Conservation (phyloP, 108 stramenopile genomes). For the Fistulifera pelliculosa region DNA sequence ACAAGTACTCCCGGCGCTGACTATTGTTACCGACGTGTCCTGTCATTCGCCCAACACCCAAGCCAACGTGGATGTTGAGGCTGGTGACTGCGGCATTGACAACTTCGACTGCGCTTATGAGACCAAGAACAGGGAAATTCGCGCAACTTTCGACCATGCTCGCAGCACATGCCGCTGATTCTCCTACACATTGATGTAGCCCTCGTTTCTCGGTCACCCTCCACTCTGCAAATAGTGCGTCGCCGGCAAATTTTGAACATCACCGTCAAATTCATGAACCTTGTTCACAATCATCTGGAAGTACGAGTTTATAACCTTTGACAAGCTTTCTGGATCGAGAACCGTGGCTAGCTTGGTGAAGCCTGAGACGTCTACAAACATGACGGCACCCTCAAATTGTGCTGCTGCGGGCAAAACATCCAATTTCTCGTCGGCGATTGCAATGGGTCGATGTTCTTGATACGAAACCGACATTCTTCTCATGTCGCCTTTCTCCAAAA, state of each 20-base stretch:
- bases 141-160: conserved; percentile 43
- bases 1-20: conserved; percentile 30
- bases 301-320: conserved; percentile 63
- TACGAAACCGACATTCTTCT: too few species aligned
- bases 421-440: too few species aligned
- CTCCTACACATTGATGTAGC: conserved; percentile 32
- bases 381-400: conserved; percentile 12
- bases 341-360: conserved; percentile 60
- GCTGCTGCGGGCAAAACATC: neutral
- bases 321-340: conserved; percentile 48
- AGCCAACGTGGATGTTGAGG: conserved; percentile 52
- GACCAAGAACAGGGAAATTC: conserved; percentile 34
- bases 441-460: too few species aligned
- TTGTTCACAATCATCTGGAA: conserved; percentile 62
- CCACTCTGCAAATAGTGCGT: conserved; percentile 33
- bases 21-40: conserved; percentile 34
- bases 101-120: conserved; percentile 13
- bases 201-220: conserved; percentile 10
- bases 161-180: conserved; percentile 43
- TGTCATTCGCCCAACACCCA: conserved; percentile 31
- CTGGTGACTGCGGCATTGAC: conserved; percentile 17
- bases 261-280: conserved; percentile 39
- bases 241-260: conserved; percentile 67
- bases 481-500: too few species aligned
- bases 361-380: conserved; percentile 37